Conservation (phyloP, 345 rosid species). For the Eucalyptus albens region DNA sequence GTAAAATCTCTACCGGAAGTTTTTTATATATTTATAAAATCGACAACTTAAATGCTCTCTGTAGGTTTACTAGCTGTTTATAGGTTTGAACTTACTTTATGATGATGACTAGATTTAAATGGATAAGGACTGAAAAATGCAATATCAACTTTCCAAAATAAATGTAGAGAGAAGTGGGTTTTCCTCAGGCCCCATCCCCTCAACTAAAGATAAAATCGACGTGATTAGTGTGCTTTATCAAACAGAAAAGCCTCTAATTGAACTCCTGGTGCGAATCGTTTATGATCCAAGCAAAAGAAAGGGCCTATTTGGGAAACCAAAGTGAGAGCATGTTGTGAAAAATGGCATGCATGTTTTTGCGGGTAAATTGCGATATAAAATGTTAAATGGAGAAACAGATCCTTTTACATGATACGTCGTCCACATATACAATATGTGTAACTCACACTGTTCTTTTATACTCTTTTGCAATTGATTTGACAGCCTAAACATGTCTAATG, state of each 20-base stretch:
- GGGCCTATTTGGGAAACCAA: background rate
- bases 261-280: background rate
- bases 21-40: too few relatives aligned
- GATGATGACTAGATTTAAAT: background rate
- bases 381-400: too few relatives aligned
- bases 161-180: background rate
- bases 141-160: background rate
- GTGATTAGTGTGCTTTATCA: background rate
- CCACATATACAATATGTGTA: too few relatives aligned
- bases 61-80: background rate
- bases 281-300: background rate
- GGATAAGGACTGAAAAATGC: background rate
- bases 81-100: background rate
- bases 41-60: background rate
- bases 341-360: too few relatives aligned
- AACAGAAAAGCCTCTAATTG: background rate
- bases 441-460: too few relatives aligned
- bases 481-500: too few relatives aligned
- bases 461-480: too few relatives aligned
- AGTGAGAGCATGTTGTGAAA: background rate
- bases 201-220: background rate
- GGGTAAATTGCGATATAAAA: too few relatives aligned
- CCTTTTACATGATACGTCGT: too few relatives aligned
- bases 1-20: background rate
- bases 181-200: background rate